These are phyloP conservation scores for Fusarium floridanum DNA, from an alignment of 2,329 filamentous ascomycete genomes.

Conservation along the genomic window DNA sequence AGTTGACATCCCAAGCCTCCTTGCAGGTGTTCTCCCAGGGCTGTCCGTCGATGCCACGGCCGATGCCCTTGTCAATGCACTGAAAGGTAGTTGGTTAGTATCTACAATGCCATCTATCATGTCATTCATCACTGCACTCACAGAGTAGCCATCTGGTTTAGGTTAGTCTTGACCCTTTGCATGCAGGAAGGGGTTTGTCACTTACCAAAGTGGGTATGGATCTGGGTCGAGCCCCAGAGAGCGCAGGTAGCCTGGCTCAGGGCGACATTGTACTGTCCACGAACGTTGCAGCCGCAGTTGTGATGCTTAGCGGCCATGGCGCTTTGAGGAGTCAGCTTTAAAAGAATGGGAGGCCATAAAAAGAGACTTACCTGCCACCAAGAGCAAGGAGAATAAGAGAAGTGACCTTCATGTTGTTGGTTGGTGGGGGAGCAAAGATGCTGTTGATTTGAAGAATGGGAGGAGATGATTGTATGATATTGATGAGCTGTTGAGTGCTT, in stretches of 20 bases:
- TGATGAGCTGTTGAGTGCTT: not conserved
- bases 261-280: constrained; percentile 12
- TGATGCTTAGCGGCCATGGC: constrained; percentile 7
- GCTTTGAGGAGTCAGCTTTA: not conserved
- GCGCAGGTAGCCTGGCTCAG: constrained; percentile 16
- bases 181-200: not conserved
- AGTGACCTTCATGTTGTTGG: not conserved
- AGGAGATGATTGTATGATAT: not conserved
- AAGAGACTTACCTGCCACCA: not conserved
- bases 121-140: not conserved
- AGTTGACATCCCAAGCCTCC: constrained; percentile 26
- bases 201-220: constrained; percentile 14
- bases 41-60: constrained; percentile 26
- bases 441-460: not conserved
- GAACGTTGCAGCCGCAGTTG: constrained; percentile 33
- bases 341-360: not conserved
- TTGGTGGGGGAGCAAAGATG: not conserved
- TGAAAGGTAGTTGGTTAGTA: not conserved
- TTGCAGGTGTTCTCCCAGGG: constrained; percentile 29
- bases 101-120: accelerated
- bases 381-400: not conserved
- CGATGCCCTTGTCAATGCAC: constrained; percentile 25
- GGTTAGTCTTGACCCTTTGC: not conserved
- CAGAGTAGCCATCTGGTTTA: constrained; percentile 21
- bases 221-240: constrained; percentile 24